Percentiles rank a stretch among this genome's conserved stretches.
Evolutionary conservation across 768 basidiomycete genomes (phyloP).

Genomic region (Artomyces pyxidatus): DNA sequence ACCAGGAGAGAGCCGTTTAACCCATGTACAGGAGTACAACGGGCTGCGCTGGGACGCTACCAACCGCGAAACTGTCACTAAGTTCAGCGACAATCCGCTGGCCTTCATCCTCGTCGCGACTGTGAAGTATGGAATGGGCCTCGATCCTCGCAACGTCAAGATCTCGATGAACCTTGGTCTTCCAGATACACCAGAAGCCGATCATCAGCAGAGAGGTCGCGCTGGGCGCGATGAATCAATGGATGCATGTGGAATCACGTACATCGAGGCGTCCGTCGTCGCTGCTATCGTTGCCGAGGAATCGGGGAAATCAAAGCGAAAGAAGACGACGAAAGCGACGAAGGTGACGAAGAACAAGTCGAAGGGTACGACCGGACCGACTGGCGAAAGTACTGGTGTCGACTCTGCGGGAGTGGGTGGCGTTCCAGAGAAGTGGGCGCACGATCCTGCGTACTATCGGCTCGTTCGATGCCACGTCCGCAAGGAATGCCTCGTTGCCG

Average conservation of each 20-base stretch:
- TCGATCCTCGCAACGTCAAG: constrained; percentile 1
- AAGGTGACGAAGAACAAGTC: background rate
- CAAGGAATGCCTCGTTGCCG: constrained; percentile 1
- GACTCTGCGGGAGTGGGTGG: too few species aligned
- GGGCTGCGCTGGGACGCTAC: background rate
- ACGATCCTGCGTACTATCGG: too few species aligned
- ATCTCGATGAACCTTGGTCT: constrained; percentile 1
- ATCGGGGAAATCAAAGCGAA: background rate
- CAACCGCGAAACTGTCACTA: background rate
- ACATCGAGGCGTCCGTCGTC: background rate
- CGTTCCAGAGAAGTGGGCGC: too few species aligned
- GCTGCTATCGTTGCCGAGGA: background rate
- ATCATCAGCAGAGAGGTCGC: background rate
- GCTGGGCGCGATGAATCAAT: background rate
- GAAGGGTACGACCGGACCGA: too few species aligned
- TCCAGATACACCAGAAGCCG: background rate
- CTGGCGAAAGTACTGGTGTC: too few species aligned
- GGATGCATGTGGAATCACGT: background rate
- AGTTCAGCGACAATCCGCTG: constrained; percentile 1
- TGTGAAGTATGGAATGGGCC: constrained; percentile 3
- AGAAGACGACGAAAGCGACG: background rate
- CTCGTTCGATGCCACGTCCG: constrained; percentile 1
- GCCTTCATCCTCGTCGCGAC: constrained; percentile 4
- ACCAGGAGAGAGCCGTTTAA: background rate
- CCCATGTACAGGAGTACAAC: background rate